A percentile compares a stretch with the other conserved stretches of the same genome.
phyloP scores from a whole-genome alignment of 2,329 filamentous ascomycete genomes.

The Talaromyces rugulosus region DNA sequence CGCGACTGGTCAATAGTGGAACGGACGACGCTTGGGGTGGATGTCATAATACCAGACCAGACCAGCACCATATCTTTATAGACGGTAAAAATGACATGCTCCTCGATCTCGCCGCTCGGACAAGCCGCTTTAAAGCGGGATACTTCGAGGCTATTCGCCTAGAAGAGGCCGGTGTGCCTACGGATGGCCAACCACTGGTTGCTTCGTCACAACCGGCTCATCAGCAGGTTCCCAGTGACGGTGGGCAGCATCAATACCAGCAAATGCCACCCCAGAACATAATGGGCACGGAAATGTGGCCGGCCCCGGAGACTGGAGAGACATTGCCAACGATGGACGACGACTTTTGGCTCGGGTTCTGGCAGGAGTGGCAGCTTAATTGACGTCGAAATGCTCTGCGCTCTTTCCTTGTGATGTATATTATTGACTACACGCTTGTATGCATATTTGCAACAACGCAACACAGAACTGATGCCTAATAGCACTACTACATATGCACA shows the following conservation, averaged over 20 bases:
- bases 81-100: neutral
- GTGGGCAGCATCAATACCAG: neutral
- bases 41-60: neutral
- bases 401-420: neutral
- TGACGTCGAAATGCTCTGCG: neutral
- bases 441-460: neutral
- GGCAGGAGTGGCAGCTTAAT: conserved; percentile 5
- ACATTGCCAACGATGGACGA: conserved; percentile 1
- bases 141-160: neutral
- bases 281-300: neutral
- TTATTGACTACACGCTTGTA: neutral
- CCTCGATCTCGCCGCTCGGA: neutral
- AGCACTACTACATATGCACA: neutral
- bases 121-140: neutral
- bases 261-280: neutral
- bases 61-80: neutral
- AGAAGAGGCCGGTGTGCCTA: neutral
- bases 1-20: neutral
- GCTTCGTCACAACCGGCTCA: neutral
- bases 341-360: conserved; percentile 3
- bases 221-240: neutral
- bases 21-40: neutral
- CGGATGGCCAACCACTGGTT: neutral
- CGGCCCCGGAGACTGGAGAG: neutral
- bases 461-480: neutral